These are phyloP conservation scores for Purshia tridentata DNA, from an alignment of 306 rosid species.

Conservation along the genomic window DNA sequence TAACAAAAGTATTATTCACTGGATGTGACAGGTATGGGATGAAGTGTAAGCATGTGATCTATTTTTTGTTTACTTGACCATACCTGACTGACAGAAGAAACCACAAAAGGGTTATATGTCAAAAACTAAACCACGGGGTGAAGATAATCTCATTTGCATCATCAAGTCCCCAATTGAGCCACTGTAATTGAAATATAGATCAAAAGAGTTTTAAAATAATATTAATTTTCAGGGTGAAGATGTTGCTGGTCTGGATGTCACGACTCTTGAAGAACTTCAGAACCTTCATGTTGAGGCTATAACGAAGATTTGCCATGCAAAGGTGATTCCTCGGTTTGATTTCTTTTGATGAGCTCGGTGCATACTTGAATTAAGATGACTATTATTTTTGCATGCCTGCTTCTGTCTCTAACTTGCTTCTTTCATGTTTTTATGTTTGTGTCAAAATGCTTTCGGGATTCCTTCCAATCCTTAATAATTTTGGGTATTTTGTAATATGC, in stretches of 20 bases:
- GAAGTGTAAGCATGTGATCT: too few relatives aligned
- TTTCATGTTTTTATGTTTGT: background rate
- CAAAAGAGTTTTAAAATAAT: conserved; percentile 10
- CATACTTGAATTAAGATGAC: background rate
- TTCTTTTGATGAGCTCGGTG: background rate
- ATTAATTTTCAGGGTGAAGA: conserved; percentile 54
- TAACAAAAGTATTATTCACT: too few relatives aligned
- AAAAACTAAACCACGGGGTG: background rate
- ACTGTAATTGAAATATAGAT: conserved; percentile 8
- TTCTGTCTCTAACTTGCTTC: background rate
- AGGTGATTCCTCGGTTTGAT: conserved; percentile 44
- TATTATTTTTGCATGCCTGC: background rate
- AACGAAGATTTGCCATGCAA: conserved; percentile 69
- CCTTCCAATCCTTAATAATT: conserved; percentile 1
- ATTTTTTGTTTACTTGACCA: too few relatives aligned
- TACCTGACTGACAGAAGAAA: too few relatives aligned
- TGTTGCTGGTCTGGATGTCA: conserved; percentile 51
- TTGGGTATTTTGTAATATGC: conserved; percentile 30
- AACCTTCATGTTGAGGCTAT: conserved; percentile 74
- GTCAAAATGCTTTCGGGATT: background rate
- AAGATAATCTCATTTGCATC: background rate
- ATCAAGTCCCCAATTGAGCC: background rate
- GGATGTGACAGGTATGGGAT: too few relatives aligned
- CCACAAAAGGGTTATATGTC: too few relatives aligned
- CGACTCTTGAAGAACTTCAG: conserved; percentile 70